Conservation (phyloP, 495 filamentous ascomycete species). For the Penicillium daleae region DNA sequence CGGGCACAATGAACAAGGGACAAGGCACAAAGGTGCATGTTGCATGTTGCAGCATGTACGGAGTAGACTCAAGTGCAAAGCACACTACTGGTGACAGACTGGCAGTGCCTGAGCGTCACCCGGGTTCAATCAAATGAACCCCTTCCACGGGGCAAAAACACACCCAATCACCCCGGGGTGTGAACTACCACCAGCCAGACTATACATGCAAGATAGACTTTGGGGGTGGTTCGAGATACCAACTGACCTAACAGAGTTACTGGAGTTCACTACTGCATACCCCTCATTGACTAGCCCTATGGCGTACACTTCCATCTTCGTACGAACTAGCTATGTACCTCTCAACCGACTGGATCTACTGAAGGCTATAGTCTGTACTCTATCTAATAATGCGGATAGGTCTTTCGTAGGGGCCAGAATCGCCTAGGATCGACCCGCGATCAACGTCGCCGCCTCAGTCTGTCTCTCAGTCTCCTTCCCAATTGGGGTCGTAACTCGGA, state of each 20-base stretch:
- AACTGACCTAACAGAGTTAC: neutral
- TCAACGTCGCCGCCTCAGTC: neutral
- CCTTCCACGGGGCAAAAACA: neutral
- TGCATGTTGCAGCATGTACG: neutral
- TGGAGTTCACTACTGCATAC: neutral
- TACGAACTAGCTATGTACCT: neutral
- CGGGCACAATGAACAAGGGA: neutral
- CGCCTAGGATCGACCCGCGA: neutral
- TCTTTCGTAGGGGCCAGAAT: too few relatives aligned
- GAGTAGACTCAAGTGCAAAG: neutral
- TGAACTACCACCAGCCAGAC: neutral
- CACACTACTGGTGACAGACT: neutral
- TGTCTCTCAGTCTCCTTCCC: neutral
- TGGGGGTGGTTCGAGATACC: neutral
- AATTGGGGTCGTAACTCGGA: neutral
- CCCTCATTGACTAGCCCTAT: neutral
- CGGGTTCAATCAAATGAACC: conserved; percentile 11
- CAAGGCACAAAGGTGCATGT: neutral
- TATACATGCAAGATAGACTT: conserved; percentile 27
- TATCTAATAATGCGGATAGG: too few relatives aligned
- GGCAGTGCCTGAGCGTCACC: conserved; percentile 14
- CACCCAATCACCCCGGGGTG: conserved; percentile 5
- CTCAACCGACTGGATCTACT: too few relatives aligned
- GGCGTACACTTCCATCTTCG: neutral
- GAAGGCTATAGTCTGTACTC: too few relatives aligned